Evolutionary conservation across 2,329 filamentous ascomycete species (phyloP).

Genomic region (Rutstroemia sp.): DNA sequence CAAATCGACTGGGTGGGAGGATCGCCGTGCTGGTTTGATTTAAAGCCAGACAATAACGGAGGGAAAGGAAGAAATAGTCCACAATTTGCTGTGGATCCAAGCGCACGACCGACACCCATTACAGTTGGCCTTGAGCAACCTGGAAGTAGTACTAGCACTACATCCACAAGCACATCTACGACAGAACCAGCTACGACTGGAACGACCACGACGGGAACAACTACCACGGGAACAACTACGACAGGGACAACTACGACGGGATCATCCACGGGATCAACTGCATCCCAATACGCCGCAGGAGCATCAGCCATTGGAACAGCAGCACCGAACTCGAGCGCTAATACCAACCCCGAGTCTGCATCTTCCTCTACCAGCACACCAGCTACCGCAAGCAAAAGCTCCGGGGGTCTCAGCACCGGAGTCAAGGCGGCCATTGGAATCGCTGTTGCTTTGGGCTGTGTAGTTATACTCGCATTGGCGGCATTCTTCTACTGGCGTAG

Average conservation of each 20-base stretch:
- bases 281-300: neutral
- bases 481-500: neutral
- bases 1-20: conserved; percentile 11
- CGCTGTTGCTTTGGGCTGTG: neutral
- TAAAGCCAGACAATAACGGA: conserved; percentile 12
- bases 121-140: neutral
- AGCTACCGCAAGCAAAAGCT: neutral
- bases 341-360: neutral
- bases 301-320: neutral
- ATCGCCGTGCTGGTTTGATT: conserved; percentile 16
- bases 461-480: neutral
- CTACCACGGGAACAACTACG: neutral
- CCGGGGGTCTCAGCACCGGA: neutral
- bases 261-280: neutral
- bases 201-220: neutral
- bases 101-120: neutral
- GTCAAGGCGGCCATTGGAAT: conserved; percentile 1
- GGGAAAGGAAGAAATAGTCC: conserved; percentile 15
- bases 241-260: neutral
- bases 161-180: neutral
- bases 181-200: neutral
- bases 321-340: neutral
- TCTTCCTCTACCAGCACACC: neutral
- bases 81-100: neutral
- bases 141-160: neutral